Evolutionary conservation across 2,329 filamentous ascomycete species (phyloP), one percentile per base, ranked within the genome.

Genomic region (Gaeumannomyces tritici): DNA sequence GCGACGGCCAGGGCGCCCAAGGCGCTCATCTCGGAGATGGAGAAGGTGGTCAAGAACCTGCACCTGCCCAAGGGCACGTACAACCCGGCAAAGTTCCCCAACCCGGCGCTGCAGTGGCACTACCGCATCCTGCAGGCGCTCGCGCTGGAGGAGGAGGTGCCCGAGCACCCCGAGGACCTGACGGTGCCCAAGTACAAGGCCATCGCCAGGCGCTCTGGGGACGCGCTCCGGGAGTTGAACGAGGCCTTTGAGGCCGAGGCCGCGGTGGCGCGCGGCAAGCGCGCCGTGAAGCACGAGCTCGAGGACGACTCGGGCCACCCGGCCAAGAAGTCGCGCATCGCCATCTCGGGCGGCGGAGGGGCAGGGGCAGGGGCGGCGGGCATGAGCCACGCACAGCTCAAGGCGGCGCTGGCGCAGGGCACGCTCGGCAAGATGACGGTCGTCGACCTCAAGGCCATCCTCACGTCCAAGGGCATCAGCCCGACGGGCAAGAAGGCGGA

Each of bases 51-150:
- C 2, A 89, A 95, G 71, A 91, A 96, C 67, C 78, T 97, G 0
- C 91, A 96, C 71, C 83, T 99, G 9, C 95, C 95, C 0, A 93
- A 90, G 70, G 92, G 84, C 7, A 80, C 84, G 35, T 99, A 96
- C 71, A 89, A 96, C 67, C 93, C 93, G 1, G 79, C 80, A 1
- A 95, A 89, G 70, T 98, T 97, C 70, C 91, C 95, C 0, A 99
- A 99, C 65, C 92, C 93, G 12, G 84, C 90, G 11, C 80, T 99
- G 28, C 95, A 99, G 75, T 99, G 93, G 93, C 95, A 98, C 76
- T 99, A 98, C 79, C 88, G 86, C 65, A 96, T 99, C 57, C 78
- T 99, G 0, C 95, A 99, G 75, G 89, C 90, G 8, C 82, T 97
- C 63, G 95, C 95, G 0, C 80, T 99, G 0, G 93, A 96, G 47